Evolutionary conservation across 345 rosid species (phyloP), one percentile per base, ranked within the genome.

Genomic region (Laguncularia racemosa): DNA sequence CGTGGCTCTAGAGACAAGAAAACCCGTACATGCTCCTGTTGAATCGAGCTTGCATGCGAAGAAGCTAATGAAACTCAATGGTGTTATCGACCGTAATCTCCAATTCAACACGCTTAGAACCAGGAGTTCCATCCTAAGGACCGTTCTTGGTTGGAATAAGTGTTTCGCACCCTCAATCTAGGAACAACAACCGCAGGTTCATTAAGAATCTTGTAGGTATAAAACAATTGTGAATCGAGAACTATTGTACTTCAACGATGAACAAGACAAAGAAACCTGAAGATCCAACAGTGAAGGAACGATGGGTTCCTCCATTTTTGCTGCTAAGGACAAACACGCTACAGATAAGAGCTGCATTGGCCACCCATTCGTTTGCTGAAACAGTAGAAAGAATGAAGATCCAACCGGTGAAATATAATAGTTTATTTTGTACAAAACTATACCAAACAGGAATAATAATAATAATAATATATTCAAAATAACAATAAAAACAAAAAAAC

Each of bases 241-340:
- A 26, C 16, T 14, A 44, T 0, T 44, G 17, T 16, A 13, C n/a
- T 28, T 20, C 19, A 15, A 46, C 46, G 19, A 15, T 2, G 18
- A 17, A 14, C 14, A 57, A 19, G 18, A 33, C 16, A 17, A 54
- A 20, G 46, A 28, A 16, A 91, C 98, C 90, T 93, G 99, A n/a
- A 93, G 81, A 79, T 86, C 91, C 60, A 87, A 48, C 16, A 89
- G 84, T 61, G 73, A 65, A 65, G 97, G 99, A 85, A 81, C 99
- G 59, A 84, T 78, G 58, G 86, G 78, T 73, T 89, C 99, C 96
- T 93, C 99, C 97, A 93, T 85, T 72, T 93, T 93, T 0, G 97
- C 99, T 19, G 99, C 99, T 68, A 93, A 59, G 15, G 99, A 93
- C 82, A 93, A 67, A 81, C 99, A 93, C 57, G 97, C 91, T 47